Base-by-base conservation (phyloP, 2,329 filamentous ascomycete genomes). In the Rhynchosporium agropyri region DNA sequence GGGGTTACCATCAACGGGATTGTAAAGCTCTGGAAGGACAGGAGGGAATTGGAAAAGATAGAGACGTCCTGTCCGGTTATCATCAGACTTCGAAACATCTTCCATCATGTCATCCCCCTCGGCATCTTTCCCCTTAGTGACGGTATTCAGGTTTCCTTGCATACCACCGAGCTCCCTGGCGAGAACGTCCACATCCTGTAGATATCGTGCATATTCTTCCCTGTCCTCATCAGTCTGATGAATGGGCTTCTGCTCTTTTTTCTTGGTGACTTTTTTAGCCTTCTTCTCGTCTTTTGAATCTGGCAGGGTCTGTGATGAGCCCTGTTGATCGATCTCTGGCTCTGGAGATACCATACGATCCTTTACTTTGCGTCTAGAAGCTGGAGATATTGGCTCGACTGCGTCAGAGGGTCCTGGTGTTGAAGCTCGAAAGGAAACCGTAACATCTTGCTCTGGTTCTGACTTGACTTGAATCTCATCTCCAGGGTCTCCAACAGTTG, bases 1-100 rank as follows among this genome's bases (percentile, higher is more conserved):
- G 5, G 66, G 70, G 51, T 69, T 73, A 12, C 40, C 56, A 13
- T 66, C 67, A 29, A 55, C 29, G 6, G 71, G 71, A 61, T 75
- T 70, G 55, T 69, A 71, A 13, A 88, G 76, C 0, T 83, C 81
- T 7, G 86, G 85, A 10, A 88, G 78, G 3, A 87, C 76, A 4
- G 84, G 84, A 46, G 86, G 86, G 67, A 89, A 83, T 68, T 88
- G 86, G 75, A 88, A 88, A 56, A 89, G 78, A 65, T 87, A 88
- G 58, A 88, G 74, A 43, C 83, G 80, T 28, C 85, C 84, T 51
- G 86, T 83, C 54, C 73, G 71, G 12, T 69, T 65, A 29, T 70
- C 69, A 12, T 62, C 43, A 33, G 36, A 31, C 56, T 64, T 63
- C 36, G 61, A 38, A 31, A 9, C 64, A 40, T 60, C 68, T 4